Conservation (phyloP, 164 flowering plant genomes). For the Taxillus chinensis region DNA sequence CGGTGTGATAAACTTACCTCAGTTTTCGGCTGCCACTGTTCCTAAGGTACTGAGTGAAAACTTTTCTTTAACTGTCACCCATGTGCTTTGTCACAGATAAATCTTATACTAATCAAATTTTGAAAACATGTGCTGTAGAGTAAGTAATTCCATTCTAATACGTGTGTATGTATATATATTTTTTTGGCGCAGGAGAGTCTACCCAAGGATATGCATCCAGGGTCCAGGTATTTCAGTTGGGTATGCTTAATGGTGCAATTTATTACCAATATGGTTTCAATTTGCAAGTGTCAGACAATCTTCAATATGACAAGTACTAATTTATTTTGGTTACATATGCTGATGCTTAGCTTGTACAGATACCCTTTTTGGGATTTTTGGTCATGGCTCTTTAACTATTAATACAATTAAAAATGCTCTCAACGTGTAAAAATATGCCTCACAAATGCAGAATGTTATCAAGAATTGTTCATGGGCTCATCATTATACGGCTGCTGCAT, state of each 20-base stretch:
- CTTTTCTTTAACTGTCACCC: background rate
- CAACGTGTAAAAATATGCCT: no score
- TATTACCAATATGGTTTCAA: no score
- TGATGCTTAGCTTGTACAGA: background rate
- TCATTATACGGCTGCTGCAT: no score
- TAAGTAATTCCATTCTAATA: no score
- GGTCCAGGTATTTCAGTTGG: slow-evolving; percentile 27
- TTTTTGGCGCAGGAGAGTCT: slow-evolving; percentile 16
- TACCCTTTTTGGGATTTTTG: background rate
- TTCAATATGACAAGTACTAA: background rate
- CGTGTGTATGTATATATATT: background rate
- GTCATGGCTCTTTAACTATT: background rate
- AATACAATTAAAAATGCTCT: no score
- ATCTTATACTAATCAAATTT: slow-evolving; percentile 1
- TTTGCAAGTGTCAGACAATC: no score
- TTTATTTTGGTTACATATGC: background rate
- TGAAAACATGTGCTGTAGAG: background rate
- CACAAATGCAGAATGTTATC: no score
- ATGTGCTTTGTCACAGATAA: background rate
- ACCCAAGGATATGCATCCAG: slow-evolving; percentile 8
- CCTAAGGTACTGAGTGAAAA: slow-evolving; percentile 41
- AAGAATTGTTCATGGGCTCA: no score
- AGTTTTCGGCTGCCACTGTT: slow-evolving; percentile 66
- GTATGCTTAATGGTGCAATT: background rate
- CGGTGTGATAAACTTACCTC: slow-evolving; percentile 40